Evolutionary conservation across 371 early-diverging fungal species (phyloP).

Genomic region (Mucor velutinosus): DNA sequence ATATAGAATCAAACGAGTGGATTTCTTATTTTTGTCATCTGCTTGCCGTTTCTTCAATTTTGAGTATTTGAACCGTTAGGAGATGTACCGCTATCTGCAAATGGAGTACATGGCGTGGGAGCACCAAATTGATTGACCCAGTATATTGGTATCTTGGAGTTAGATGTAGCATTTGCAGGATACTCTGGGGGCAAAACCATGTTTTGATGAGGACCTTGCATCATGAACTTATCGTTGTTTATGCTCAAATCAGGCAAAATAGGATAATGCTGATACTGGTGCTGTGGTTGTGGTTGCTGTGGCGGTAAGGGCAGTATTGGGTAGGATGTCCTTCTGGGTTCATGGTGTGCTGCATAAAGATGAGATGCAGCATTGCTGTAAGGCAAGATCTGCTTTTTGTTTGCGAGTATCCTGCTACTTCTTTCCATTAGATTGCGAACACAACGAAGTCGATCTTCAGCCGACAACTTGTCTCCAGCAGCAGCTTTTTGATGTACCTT

Average conservation of each 20-base stretch:
- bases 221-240: not conserved
- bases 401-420: not conserved
- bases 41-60: not conserved
- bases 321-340: not conserved
- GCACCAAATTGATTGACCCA: not conserved
- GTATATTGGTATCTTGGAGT: not conserved
- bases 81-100: not conserved
- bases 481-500: constrained; percentile 24
- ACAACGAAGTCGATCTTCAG: constrained; percentile 23
- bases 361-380: not conserved
- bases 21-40: not conserved
- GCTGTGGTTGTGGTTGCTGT: not conserved
- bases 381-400: not conserved
- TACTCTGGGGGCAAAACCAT: not conserved
- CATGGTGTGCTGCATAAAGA: not conserved
- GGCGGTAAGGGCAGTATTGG: not conserved
- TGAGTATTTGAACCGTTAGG: not conserved
- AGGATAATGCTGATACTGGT: not conserved
- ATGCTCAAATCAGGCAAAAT: not conserved
- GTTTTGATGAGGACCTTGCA: not conserved
- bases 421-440: constrained; percentile 13
- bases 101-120: not conserved
- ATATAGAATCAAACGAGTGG: not conserved
- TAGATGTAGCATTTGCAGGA: not conserved
- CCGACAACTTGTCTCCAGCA: constrained; percentile 6